A percentile compares a stretch with the other conserved stretches of the same genome.
These are phyloP conservation scores for Pseudoscleropodium purum DNA, from an alignment of 225 moss, liverwort and hornwort species.

Conservation along the genomic window DNA sequence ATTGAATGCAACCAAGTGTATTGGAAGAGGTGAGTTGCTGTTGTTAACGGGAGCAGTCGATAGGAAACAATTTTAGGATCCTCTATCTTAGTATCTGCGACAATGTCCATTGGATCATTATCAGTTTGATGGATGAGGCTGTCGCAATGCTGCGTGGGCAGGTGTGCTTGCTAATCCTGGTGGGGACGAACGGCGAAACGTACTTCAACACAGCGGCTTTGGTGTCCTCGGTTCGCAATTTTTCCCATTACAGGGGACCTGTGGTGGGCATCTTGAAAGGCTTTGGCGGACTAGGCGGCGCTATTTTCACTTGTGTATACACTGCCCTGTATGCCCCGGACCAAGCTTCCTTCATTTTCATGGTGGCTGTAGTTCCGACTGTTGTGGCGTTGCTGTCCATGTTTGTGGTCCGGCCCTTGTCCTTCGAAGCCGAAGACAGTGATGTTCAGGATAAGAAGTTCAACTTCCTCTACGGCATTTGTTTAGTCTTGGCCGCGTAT, in stretches of 20 bases:
- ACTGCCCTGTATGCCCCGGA: slow-evolving; percentile 75
- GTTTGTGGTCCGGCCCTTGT: slow-evolving; percentile 56
- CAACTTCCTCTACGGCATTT: slow-evolving; percentile 57
- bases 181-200: slow-evolving; percentile 79
- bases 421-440: slow-evolving; percentile 27
- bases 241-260: slow-evolving; percentile 73
- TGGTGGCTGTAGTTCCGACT: slow-evolving; percentile 68
- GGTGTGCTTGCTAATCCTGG: slow-evolving; percentile 60
- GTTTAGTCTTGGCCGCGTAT: slow-evolving; percentile 64
- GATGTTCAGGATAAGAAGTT: slow-evolving; percentile 44
- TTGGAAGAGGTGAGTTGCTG: neutral
- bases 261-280: slow-evolving; percentile 93
- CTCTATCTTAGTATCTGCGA: neutral
- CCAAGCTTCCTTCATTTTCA: slow-evolving; percentile 76
- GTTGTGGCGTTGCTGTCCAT: slow-evolving; percentile 55
- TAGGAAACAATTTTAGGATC: neutral
- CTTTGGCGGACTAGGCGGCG: slow-evolving; percentile 80
- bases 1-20: neutral
- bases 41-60: neutral
- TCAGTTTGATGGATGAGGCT: neutral
- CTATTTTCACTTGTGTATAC: slow-evolving; percentile 80
- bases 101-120: neutral
- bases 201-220: slow-evolving; percentile 92
- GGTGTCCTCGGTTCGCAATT: slow-evolving; percentile 80
- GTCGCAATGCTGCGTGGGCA: slow-evolving; percentile 2